phyloP scores from a whole-genome alignment of 169 alveolate species.

The Cryptosporidium canis region DNA sequence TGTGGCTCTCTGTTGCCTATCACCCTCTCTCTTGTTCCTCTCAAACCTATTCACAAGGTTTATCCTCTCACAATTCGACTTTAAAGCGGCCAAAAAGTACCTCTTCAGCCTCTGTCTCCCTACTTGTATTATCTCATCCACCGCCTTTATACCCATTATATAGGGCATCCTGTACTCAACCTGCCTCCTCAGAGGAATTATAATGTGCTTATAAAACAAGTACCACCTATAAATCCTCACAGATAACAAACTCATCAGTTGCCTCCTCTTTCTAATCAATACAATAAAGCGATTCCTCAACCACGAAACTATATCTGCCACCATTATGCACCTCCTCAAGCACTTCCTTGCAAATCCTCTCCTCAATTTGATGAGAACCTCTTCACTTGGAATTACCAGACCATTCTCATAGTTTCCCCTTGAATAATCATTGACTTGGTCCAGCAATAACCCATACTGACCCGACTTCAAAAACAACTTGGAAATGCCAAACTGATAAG shows the following conservation, averaged over 20 bases:
- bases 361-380: slow-evolving; percentile 1
- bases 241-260: slow-evolving; percentile 11
- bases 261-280: slow-evolving; percentile 32
- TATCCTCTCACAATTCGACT: background rate
- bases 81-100: background rate
- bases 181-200: slow-evolving; percentile 30
- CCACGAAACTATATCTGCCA: slow-evolving; percentile 48
- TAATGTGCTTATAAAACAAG: slow-evolving; percentile 31
- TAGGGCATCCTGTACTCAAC: slow-evolving; percentile 54
- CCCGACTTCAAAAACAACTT: slow-evolving; percentile 64
- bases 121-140: background rate
- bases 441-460: slow-evolving; percentile 61
- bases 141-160: slow-evolving; percentile 10
- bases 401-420: slow-evolving; percentile 39
- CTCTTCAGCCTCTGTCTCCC: background rate
- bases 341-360: slow-evolving; percentile 29
- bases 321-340: slow-evolving; percentile 44
- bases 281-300: slow-evolving; percentile 36
- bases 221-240: slow-evolving; percentile 47
- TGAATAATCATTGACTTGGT: slow-evolving; percentile 49
- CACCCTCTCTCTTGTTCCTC: background rate
- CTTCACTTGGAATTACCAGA: slow-evolving; percentile 15
- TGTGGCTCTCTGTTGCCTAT: background rate
- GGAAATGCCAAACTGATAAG: slow-evolving; percentile 68
- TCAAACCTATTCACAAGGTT: background rate